Conservation (phyloP, 148 eudicot genomes). For the Amaranthus palmeri region DNA sequence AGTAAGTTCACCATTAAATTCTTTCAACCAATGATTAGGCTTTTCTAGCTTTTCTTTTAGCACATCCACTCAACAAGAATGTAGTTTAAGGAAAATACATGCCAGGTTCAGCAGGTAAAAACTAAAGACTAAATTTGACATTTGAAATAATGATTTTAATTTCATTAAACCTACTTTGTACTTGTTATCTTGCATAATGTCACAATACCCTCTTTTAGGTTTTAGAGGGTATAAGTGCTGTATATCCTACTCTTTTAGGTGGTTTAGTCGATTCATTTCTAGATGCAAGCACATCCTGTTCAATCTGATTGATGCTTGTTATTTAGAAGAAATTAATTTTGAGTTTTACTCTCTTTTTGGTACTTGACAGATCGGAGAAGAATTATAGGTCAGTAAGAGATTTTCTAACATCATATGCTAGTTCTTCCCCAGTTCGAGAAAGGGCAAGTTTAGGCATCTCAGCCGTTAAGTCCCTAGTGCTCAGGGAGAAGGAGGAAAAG, state of each 20-base stretch:
- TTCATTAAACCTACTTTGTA: neutral
- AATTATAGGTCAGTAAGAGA: conserved; percentile 61
- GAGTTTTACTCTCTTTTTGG: conserved; percentile 11
- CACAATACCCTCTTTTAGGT: neutral
- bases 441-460: conserved; percentile 66
- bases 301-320: neutral
- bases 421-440: conserved; percentile 82
- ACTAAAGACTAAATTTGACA: neutral
- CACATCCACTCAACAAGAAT: neutral
- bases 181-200: neutral
- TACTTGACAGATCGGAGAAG: conserved; percentile 51
- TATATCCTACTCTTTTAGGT: neutral
- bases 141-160: neutral
- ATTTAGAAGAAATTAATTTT: neutral
- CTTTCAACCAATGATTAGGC: neutral
- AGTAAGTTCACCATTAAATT: conserved; percentile 48
- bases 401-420: conserved; percentile 55
- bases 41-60: neutral
- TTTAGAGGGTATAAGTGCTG: neutral
- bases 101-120: neutral
- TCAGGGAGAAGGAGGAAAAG: conserved; percentile 74
- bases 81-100: neutral
- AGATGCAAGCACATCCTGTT: neutral
- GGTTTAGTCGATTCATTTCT: neutral
- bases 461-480: conserved; percentile 72